phyloP scores from a whole-genome alignment of 1,284 basidiomycete species.

The Wolfiporia cocos region DNA sequence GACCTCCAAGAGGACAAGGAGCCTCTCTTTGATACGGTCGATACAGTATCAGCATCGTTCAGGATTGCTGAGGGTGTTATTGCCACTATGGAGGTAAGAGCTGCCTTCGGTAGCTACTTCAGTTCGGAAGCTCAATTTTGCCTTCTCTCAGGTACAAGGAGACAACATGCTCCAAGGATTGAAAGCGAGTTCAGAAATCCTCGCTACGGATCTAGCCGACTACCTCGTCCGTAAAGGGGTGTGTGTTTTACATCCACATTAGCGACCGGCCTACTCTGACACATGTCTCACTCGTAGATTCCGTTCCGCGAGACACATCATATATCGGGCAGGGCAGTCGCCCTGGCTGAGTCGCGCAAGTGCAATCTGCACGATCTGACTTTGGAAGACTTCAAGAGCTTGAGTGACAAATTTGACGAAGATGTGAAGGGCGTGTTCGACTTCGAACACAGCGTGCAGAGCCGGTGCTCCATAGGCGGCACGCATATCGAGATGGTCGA shows the following conservation, averaged over 20 bases:
- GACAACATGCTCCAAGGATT: slow-evolving; percentile 88
- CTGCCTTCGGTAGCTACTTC: neutral
- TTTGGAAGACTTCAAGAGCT: slow-evolving; percentile 70
- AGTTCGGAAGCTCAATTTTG: slow-evolving; percentile 2
- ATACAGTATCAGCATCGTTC: slow-evolving; percentile 86
- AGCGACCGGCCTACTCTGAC: slow-evolving; percentile 4
- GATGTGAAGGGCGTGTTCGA: slow-evolving; percentile 84
- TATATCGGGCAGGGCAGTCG: slow-evolving; percentile 93
- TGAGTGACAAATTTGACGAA: slow-evolving; percentile 77
- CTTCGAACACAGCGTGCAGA: slow-evolving; percentile 95
- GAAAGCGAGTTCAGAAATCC: slow-evolving; percentile 81
- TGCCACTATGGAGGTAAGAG: slow-evolving; percentile 76
- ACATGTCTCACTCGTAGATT: slow-evolving; percentile 35
- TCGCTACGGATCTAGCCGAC: slow-evolving; percentile 96
- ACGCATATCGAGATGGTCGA: slow-evolving; percentile 82
- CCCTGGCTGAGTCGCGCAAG: slow-evolving; percentile 81
- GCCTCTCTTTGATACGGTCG: slow-evolving; percentile 91
- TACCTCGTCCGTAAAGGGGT: slow-evolving; percentile 98
- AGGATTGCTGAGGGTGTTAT: slow-evolving; percentile 94
- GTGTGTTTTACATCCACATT: slow-evolving; percentile 26
- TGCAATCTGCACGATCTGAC: slow-evolving; percentile 81
- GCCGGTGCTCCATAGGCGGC: slow-evolving; percentile 89
- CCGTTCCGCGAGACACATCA: slow-evolving; percentile 99
- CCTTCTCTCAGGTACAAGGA: slow-evolving; percentile 63
- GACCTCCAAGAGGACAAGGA: slow-evolving; percentile 99